Evolutionary conservation across 108 stramenopile species (phyloP), one percentile per base, ranked within the genome.

Genomic region (Nitzschia putrida): DNA sequence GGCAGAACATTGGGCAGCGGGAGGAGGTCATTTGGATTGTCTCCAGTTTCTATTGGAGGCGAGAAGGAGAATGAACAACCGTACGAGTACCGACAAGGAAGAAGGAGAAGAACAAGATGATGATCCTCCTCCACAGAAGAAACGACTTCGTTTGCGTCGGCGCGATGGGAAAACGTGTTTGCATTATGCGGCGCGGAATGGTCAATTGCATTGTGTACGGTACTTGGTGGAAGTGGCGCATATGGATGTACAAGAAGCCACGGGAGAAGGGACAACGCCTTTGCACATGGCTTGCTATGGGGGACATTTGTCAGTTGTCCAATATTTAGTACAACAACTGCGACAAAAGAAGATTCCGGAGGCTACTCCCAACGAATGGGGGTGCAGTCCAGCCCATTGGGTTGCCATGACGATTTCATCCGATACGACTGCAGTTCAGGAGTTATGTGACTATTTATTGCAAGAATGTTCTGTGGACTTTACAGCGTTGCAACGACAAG

Each of bases 161-260:
- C 90, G 93, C 6, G 93, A 94, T 81, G 93, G 93, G 2, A 95
- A 91, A 76, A 95, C 94, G 10, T 71, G 76, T 42, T 80, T 95
- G 29, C 94, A 95, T 60, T 95, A 88, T 58, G 94, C 94, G 7
- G 85, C 89, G 13, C 74, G 94, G 18, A 92, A 95, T 67, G 94
- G 91, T n/a, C 84, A 84, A 18, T 64, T 81, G 25, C 23, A 59
- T 14, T 72, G 71, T 61, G 50, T 77, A 39, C 44, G 42, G 45
- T 81, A 73, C 64, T 38, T 77, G 16, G 34, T 77, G 7, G 57
- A 69, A 45, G n/a, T 50, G 8, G 18, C 40, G 0, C n/a, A 53
- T 12, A 37, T 25, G 18, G 39, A 69, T 38, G 44, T 69, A 13
- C 61, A 88, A 41, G 68, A 65, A 49, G 26, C 51, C 0, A 84